phyloP scores from a whole-genome alignment of 352 stramenopile species.

The Phytophthora pisi region DNA sequence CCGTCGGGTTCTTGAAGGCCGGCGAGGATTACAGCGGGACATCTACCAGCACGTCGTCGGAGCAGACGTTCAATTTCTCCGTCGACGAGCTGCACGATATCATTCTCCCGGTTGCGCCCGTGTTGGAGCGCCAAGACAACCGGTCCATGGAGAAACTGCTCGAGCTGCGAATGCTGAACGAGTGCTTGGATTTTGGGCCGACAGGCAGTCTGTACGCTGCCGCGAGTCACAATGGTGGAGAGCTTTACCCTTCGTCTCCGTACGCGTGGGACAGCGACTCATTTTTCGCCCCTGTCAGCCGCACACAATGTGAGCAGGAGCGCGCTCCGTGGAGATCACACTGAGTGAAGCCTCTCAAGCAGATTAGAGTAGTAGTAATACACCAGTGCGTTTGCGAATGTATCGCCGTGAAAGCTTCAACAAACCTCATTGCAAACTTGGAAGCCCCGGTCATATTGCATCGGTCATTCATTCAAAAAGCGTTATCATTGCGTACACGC shows the following conservation, averaged over 20 bases:
- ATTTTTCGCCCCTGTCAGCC: conserved; percentile 30
- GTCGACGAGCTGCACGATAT: conserved; percentile 45
- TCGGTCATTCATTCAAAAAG: too few relatives aligned
- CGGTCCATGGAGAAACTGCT: conserved; percentile 36
- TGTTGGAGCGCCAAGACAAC: conserved; percentile 26
- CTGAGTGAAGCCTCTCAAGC: conserved; percentile 1
- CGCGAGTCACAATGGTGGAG: conserved; percentile 18
- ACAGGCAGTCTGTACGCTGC: conserved; percentile 14
- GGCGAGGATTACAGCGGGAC: conserved; percentile 19
- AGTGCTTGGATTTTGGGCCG: conserved; percentile 38
- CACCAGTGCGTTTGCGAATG: too few relatives aligned
- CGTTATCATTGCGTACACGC: too few relatives aligned
- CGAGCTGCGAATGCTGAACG: conserved; percentile 42
- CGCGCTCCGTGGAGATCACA: conserved; percentile 30
- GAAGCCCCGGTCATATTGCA: too few relatives aligned
- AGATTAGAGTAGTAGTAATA: too few relatives aligned
- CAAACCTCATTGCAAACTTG: too few relatives aligned
- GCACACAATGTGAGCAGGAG: conserved; percentile 29
- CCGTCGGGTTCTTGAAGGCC: conserved; percentile 33
- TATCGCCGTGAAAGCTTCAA: too few relatives aligned
- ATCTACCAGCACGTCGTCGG: conserved; percentile 30
- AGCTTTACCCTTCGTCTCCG: conserved; percentile 27
- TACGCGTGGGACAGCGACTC: conserved; percentile 37
- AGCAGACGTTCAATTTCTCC: conserved; percentile 34
- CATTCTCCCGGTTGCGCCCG: conserved; percentile 22